Conservation (phyloP, 176 grass and related monocot genomes). For the Otatea glauca region DNA sequence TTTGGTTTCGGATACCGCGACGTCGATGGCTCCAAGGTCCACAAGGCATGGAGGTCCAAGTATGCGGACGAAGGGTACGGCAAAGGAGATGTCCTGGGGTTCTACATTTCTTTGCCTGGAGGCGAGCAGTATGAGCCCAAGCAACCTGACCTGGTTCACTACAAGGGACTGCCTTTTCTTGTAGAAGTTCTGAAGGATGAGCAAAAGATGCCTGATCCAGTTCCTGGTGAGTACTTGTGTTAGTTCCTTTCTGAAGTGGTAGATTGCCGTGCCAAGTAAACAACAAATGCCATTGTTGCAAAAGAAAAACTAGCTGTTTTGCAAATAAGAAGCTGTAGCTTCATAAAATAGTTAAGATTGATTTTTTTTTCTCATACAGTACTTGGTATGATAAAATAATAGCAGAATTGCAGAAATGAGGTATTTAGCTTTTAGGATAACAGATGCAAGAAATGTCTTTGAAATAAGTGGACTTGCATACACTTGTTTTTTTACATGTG, state of each 20-base stretch:
- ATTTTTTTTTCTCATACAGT: neutral
- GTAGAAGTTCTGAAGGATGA: conserved; percentile 73
- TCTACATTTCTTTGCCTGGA: conserved; percentile 85
- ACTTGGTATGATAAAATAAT: neutral
- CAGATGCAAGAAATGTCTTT: neutral
- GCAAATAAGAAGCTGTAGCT: neutral
- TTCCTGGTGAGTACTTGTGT: conserved; percentile 70
- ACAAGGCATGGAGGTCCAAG: conserved; percentile 75
- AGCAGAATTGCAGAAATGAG: neutral
- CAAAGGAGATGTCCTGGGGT: conserved; percentile 81
- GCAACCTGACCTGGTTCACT: conserved; percentile 70
- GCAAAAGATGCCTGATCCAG: conserved; percentile 50
- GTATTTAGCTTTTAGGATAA: neutral
- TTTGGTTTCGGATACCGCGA: conserved; percentile 80
- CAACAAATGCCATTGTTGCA: neutral
- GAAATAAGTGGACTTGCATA: neutral
- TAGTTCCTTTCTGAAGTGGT: neutral
- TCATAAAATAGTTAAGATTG: neutral
- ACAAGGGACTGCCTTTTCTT: conserved; percentile 72
- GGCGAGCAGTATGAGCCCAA: conserved; percentile 78
- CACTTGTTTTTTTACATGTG: neutral
- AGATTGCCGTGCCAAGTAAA: conserved; percentile 1
- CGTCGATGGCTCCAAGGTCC: conserved; percentile 79
- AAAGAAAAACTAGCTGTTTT: conserved; percentile 16
- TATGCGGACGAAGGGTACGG: conserved; percentile 69